Conservation (phyloP, 2,329 filamentous ascomycete species). For the Aspergillus latus region DNA sequence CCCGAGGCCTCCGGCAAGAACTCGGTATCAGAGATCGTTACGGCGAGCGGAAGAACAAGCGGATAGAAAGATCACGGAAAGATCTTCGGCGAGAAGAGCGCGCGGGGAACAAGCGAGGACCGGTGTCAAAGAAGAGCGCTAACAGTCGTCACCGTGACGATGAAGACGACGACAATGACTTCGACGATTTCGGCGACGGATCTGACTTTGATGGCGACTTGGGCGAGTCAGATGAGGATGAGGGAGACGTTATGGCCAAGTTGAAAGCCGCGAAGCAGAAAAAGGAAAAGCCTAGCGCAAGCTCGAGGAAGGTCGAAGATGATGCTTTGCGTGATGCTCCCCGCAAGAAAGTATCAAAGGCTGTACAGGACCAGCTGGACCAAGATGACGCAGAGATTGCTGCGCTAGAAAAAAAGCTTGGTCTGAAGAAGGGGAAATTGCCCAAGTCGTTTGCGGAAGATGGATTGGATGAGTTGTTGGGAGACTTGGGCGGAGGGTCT, state of each 20-base stretch:
- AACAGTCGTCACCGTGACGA: conserved; percentile 15
- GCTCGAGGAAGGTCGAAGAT: conserved; percentile 35
- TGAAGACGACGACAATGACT: conserved; percentile 25
- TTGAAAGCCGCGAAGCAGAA: conserved; percentile 26
- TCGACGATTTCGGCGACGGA: conserved; percentile 29
- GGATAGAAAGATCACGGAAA: conserved; percentile 52
- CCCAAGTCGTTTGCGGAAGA: conserved; percentile 76
- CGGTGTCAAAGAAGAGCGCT: conserved; percentile 20
- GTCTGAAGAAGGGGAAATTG: conserved; percentile 73
- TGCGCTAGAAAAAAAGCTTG: conserved; percentile 81
- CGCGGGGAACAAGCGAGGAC: conserved; percentile 55
- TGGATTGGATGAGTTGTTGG: conserved; percentile 75
- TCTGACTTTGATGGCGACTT: conserved; percentile 22
- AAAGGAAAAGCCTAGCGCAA: conserved; percentile 33
- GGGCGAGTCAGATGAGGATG: conserved; percentile 19
- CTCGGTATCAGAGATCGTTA: conserved; percentile 41
- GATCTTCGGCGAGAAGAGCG: conserved; percentile 68
- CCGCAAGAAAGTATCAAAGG: conserved; percentile 34
- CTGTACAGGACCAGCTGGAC: conserved; percentile 64
- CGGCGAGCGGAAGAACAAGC: conserved; percentile 33
- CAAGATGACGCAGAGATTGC: conserved; percentile 88
- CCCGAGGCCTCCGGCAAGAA: conserved; percentile 40
- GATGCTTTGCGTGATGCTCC: conserved; percentile 7
- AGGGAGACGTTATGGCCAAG: conserved; percentile 14
- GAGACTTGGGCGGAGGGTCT: conserved; percentile 60